A percentile compares a stretch with the other conserved stretches of the same genome.
Conservation (phyloP, 768 basidiomycete species). For the Suillus bovinus region DNA sequence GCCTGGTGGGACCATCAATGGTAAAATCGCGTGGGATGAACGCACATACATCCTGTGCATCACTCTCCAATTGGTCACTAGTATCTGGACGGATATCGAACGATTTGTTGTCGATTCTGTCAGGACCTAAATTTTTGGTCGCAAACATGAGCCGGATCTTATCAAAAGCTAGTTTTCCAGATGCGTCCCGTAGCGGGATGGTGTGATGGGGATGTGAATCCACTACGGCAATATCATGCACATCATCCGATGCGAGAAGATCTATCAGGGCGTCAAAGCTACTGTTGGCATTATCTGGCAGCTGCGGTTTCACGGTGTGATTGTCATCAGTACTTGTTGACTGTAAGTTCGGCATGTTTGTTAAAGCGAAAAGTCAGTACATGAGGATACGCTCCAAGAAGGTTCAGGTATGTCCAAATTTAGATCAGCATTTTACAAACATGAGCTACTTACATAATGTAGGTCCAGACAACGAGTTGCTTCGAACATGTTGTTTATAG, state of each 20-base stretch:
- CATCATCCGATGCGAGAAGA: conserved; percentile 30
- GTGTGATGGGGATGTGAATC: conserved; percentile 5
- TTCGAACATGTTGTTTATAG: conserved; percentile 3
- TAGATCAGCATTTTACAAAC: neutral
- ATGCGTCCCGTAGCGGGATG: conserved; percentile 23
- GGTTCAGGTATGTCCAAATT: neutral
- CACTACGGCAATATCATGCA: conserved; percentile 14
- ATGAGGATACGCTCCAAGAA: too few relatives aligned
- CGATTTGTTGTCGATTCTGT: too few relatives aligned
- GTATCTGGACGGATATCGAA: neutral
- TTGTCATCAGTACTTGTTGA: too few relatives aligned
- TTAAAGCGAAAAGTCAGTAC: neutral
- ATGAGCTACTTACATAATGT: neutral
- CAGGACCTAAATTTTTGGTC: conserved; percentile 14
- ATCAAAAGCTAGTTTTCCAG: conserved; percentile 33
- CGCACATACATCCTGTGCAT: neutral
- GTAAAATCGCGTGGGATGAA: neutral
- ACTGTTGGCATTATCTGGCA: conserved; percentile 14
- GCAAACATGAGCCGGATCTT: conserved; percentile 32
- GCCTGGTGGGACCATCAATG: neutral
- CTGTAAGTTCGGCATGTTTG: neutral
- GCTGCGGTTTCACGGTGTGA: neutral
- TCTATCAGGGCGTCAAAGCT: conserved; percentile 32
- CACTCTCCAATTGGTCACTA: neutral
- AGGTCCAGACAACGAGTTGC: neutral